Base-by-base conservation (phyloP, 352 stramenopile species). In the Phytopythium montanum region DNA sequence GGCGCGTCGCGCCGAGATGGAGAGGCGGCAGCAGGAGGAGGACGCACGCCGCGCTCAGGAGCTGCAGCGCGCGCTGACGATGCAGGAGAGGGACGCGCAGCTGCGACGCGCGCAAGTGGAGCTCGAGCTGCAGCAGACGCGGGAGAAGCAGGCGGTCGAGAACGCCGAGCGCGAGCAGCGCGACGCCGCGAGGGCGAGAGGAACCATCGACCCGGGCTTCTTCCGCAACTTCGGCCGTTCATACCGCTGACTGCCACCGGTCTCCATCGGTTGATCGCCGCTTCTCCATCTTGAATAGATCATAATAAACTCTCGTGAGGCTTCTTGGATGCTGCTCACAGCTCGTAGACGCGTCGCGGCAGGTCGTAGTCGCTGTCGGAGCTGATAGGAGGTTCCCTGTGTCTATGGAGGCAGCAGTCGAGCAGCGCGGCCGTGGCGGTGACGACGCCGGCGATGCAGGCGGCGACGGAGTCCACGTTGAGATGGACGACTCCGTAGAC, bases 161-260 rank as follows among this genome's bases (percentile, higher is more conserved):
- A 73, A 70, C 25, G 66, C 72, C 3, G 69, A 85, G 29, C 78
- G 84, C 36, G 84, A 90, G 58, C 75, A 76, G 61, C 56, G 61
- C 25, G 84, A 87, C 39, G 65, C 65, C 1, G 70, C 83, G 19
- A 70, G 71, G 33, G 73, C 79, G 39, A 75, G 68, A 16, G 79
- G 81, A 28, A 84, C 86, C 54, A 83, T 91, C 28, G 79, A 93
- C 51, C 68, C 73, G n/a, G 65, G 65, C 4, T 93, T 93, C 64
- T 93, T 93, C 64, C 75, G 88, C 53, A 64, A 58, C 29, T 93
- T 93, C 51, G 84, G 81, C 29, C 70, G 69, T 29, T 91, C 84
- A n/a, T 93, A 90, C 67, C 81, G 84, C 74, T 93, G 50, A 66
- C 31, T 2, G 19, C 33, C 18, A 2, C 19, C 10, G 42, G 0